Evolutionary conservation across 2,329 filamentous ascomycete genomes (phyloP).

Genomic region (Aspergillus sp.): DNA sequence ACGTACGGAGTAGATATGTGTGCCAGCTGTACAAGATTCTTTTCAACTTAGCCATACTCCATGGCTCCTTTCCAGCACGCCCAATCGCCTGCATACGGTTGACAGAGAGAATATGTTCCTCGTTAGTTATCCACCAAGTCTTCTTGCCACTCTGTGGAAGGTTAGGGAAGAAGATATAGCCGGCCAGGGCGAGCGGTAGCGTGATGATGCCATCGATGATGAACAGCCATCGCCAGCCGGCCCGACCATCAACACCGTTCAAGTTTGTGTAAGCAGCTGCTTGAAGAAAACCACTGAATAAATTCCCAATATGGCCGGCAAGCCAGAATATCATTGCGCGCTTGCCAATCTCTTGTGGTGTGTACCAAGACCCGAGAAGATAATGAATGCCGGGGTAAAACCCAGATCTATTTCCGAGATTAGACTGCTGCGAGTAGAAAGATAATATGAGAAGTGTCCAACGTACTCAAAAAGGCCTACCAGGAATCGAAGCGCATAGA

Average conservation of each 20-base stretch:
- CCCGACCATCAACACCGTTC: slow-evolving; percentile 24
- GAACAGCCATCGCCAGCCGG: slow-evolving; percentile 34
- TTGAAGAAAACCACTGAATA: slow-evolving; percentile 29
- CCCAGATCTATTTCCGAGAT: slow-evolving; percentile 17
- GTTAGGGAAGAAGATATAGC: slow-evolving; percentile 27
- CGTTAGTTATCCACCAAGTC: slow-evolving; percentile 28
- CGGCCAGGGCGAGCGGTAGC: slow-evolving; percentile 26
- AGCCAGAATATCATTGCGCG: slow-evolving; percentile 29
- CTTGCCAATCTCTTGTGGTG: slow-evolving; percentile 27
- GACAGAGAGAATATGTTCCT: slow-evolving; percentile 27
- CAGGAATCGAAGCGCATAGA: slow-evolving; percentile 29
- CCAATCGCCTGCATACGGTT: slow-evolving; percentile 40
- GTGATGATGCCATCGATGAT: slow-evolving; percentile 31
- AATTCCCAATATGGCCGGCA: slow-evolving; percentile 20
- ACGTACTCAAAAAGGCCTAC: slow-evolving; percentile 33
- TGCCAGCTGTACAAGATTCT: slow-evolving; percentile 44
- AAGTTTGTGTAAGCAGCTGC: slow-evolving; percentile 27
- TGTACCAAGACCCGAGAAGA: slow-evolving; percentile 31
- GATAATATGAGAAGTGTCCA: no score
- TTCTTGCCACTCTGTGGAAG: slow-evolving; percentile 24
- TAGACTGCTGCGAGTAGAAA: not conserved
- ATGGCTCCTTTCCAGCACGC: slow-evolving; percentile 40
- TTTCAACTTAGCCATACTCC: slow-evolving; percentile 38
- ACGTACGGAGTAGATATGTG: slow-evolving; percentile 41
- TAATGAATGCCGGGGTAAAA: slow-evolving; percentile 29